These are phyloP conservation scores for Euphrasia arctica DNA, from an alignment of 305 asterid species.

Conservation along the genomic window DNA sequence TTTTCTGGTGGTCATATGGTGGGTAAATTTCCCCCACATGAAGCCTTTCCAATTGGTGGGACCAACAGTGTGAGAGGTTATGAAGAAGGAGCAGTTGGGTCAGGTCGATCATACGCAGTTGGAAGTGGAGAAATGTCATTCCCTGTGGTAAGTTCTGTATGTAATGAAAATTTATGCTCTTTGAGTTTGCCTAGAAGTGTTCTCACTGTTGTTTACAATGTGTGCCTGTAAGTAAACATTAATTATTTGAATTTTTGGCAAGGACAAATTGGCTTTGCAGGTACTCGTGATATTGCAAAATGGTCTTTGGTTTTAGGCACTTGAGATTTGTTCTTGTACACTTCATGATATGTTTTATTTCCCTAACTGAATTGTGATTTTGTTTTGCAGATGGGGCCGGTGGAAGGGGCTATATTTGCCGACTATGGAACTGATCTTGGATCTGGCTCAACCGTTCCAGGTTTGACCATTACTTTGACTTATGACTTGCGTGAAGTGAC, in stretches of 20 bases:
- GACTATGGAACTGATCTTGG: conserved; percentile 98
- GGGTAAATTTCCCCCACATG: conserved; percentile 95
- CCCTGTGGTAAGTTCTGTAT: conserved; percentile 60
- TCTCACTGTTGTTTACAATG: neutral
- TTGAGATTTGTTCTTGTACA: neutral
- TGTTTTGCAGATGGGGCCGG: conserved; percentile 71
- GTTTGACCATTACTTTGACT: conserved; percentile 33
- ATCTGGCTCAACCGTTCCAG: conserved; percentile 80
- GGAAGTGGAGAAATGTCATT: conserved; percentile 89
- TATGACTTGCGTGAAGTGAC: neutral
- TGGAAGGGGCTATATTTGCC: conserved; percentile 82
- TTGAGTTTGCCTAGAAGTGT: neutral
- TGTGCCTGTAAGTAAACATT: no score
- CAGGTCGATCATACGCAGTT: conserved; percentile 80
- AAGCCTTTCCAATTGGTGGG: conserved; percentile 97
- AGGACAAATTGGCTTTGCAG: neutral
- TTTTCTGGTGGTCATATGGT: conserved; percentile 82
- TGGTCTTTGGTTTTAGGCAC: neutral
- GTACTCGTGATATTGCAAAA: neutral
- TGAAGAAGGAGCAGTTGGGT: conserved; percentile 95
- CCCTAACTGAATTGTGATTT: conserved; percentile 14
- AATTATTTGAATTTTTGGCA: neutral
- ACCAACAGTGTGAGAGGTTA: conserved; percentile 95
- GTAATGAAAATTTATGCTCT: conserved; percentile 6
- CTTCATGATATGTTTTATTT: neutral